These are phyloP conservation scores for Neoscytalidium dimidiatum DNA, from an alignment of 2,329 filamentous ascomycete genomes.

Conservation along the genomic window DNA sequence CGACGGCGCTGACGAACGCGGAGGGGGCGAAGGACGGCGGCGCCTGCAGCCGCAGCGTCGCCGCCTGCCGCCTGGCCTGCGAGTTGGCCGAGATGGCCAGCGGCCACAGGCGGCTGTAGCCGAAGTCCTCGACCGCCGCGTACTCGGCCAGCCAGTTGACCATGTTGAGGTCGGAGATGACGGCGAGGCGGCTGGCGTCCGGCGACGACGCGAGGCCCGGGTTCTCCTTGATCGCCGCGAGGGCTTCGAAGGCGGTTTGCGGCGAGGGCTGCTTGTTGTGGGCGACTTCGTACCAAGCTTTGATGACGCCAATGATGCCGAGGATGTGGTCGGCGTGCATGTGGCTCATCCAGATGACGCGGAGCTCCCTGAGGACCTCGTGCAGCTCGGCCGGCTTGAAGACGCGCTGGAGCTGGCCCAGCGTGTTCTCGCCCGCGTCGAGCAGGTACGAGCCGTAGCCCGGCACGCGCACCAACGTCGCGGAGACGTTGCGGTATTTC, in stretches of 20 bases:
- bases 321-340: constrained; percentile 96
- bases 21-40: neutral
- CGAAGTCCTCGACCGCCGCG: constrained; percentile 73
- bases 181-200: constrained; percentile 49
- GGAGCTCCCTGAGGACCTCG: constrained; percentile 75
- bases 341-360: constrained; percentile 90
- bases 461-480: constrained; percentile 81
- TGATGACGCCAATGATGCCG: constrained; percentile 77
- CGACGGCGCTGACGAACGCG: neutral
- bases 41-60: neutral
- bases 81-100: constrained; percentile 40
- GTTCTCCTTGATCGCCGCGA: constrained; percentile 38
- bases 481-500: constrained; percentile 93
- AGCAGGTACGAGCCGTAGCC: constrained; percentile 85
- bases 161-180: constrained; percentile 74
- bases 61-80: too few species aligned
- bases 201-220: neutral
- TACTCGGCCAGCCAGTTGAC: constrained; percentile 79
- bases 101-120: constrained; percentile 62
- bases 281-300: constrained; percentile 70
- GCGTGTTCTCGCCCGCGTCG: constrained; percentile 88
- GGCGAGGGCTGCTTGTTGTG: constrained; percentile 42
- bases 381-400: constrained; percentile 66
- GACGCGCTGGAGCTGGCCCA: constrained; percentile 80
- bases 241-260: constrained; percentile 21